Conservation (phyloP, 2,329 filamentous ascomycete species). For the Alternaria dauci region DNA sequence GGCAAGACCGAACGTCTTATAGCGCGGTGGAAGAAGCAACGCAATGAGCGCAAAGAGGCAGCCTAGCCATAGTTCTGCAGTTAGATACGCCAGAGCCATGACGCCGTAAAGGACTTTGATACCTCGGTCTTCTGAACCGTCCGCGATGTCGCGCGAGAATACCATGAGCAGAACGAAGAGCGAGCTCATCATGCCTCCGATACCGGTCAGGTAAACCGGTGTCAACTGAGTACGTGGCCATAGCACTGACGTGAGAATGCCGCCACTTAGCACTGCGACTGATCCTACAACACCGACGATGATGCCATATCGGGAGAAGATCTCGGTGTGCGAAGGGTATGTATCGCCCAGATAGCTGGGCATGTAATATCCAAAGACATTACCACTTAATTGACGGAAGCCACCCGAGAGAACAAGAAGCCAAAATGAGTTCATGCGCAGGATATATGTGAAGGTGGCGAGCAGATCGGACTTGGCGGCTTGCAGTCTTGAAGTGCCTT, state of each 20-base stretch:
- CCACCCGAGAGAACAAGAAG: too few species aligned
- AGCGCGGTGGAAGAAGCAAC: background rate
- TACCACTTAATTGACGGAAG: too few species aligned
- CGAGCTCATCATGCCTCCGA: background rate
- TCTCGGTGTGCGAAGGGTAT: background rate
- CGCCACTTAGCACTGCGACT: background rate
- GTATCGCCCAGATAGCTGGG: background rate
- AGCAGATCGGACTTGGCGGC: too few species aligned
- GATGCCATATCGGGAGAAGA: background rate
- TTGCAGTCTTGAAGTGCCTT: too few species aligned
- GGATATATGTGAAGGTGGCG: too few species aligned
- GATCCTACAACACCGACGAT: background rate
- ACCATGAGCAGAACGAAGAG: slow-evolving; percentile 1
- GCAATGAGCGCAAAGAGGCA: slow-evolving; percentile 1
- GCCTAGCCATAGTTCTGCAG: background rate
- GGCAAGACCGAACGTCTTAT: background rate
- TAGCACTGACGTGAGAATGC: background rate
- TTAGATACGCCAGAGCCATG: background rate
- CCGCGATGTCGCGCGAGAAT: background rate
- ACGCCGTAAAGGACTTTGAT: background rate
- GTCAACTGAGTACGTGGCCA: background rate
- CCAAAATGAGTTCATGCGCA: too few species aligned
- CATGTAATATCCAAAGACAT: too few species aligned
- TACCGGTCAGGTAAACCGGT: background rate
- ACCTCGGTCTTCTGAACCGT: background rate